These are phyloP conservation scores for Ruellia speciosa DNA, from an alignment of 305 asterid species.

Conservation along the genomic window DNA sequence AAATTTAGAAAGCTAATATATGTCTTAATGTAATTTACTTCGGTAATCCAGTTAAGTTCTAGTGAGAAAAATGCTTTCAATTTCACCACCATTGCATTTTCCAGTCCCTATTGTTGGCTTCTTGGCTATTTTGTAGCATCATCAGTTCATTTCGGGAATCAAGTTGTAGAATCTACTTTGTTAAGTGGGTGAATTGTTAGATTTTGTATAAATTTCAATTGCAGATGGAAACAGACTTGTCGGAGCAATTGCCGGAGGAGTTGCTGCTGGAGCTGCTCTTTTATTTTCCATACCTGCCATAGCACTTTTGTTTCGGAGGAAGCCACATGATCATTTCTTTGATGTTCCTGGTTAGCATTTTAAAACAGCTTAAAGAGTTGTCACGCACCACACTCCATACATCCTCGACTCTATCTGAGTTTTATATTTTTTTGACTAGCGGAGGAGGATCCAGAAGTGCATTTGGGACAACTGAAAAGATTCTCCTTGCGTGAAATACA, in stretches of 20 bases:
- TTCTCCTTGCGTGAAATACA: slow-evolving; percentile 71
- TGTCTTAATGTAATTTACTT: too few species aligned
- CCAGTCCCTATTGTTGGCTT: too few species aligned
- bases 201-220: neutral
- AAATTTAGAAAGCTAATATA: too few species aligned
- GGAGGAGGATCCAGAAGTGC: slow-evolving; percentile 85
- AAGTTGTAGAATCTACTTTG: neutral
- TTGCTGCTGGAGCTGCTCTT: slow-evolving; percentile 85
- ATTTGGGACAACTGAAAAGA: slow-evolving; percentile 74
- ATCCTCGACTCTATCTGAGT: neutral
- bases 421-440: slow-evolving; percentile 30
- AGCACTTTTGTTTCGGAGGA: slow-evolving; percentile 61
- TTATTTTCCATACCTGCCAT: slow-evolving; percentile 72
- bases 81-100: too few species aligned
- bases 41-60: too few species aligned
- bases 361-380: neutral
- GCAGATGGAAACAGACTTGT: slow-evolving; percentile 53
- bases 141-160: too few species aligned
- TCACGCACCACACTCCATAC: neutral
- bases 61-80: too few species aligned
- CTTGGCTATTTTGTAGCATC: too few species aligned
- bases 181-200: neutral
- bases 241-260: slow-evolving; percentile 79
- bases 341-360: slow-evolving; percentile 75
- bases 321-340: slow-evolving; percentile 74